Base-by-base conservation (phyloP, 805 yeast genomes). In the Suhomyces tanzawaensis region DNA sequence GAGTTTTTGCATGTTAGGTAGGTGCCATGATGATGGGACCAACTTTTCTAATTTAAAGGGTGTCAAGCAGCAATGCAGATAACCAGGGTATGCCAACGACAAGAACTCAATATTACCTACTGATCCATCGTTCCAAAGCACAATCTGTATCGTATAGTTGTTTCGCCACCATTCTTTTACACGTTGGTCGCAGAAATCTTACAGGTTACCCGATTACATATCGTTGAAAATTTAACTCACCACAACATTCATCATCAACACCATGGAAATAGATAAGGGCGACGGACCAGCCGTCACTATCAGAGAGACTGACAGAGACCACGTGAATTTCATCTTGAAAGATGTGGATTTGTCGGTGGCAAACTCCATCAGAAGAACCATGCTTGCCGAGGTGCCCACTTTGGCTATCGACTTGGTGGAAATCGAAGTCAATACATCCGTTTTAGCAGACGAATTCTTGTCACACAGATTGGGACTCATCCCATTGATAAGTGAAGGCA, bases 321-420 rank as follows among this genome's bases (percentile, higher is more conserved):
- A 80, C 55, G 97, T 93, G 45, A 95, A 93, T 62, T 85, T 93
- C 55, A 87, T 91, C 26, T 64, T 93, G 40, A 77, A 86, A 31
- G 88, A 89, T 55, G 90, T 89, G 23, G 97, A 91, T 58, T 64
- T 93, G 42, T 78, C 96, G 49, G 69, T 91, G 55, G 98, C 98
- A 14, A 93, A 93, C 72, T 85, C 98, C 12, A 51, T 93, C 26
- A 77, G 99, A 51, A 75, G 99, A 60, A 80, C 85, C 28, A 90
- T 93, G 87, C 71, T 93, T 44, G 90, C 96, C 2, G 99, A 93
- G 63, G 93, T 93, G 40, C 99, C 99, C 23, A 93, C 99, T 0
- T 68, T 93, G 48, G 97, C 99, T 37, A 89, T 93, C 41, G 99
- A 93, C 57, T 77, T 91, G 45, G 99, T 93, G 32, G 98, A 93